phyloP scores from a whole-genome alignment of 1,139 yeast genomes.

The Hemisphaericaspora xylanilytica region DNA sequence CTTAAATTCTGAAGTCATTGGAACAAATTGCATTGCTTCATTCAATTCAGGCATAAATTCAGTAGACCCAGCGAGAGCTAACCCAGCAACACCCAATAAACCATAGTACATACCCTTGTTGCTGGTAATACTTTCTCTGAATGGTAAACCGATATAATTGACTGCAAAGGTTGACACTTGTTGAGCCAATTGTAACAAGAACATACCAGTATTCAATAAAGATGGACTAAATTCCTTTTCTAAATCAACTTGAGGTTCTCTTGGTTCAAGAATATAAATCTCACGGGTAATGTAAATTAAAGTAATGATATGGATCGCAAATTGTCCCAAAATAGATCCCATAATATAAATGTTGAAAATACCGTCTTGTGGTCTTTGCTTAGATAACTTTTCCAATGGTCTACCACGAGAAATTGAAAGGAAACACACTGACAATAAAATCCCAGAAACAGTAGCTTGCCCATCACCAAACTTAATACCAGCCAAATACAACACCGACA shows the following conservation, averaged over 20 bases:
- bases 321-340: slow-evolving; percentile 97
- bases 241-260: slow-evolving; percentile 82
- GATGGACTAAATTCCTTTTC: slow-evolving; percentile 90
- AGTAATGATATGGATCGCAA: slow-evolving; percentile 85
- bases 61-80: slow-evolving; percentile 89
- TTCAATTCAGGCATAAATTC: slow-evolving; percentile 94
- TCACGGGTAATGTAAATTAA: slow-evolving; percentile 79
- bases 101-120: slow-evolving; percentile 98
- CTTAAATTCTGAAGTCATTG: slow-evolving; percentile 77
- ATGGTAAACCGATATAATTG: slow-evolving; percentile 96
- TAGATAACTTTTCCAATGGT: slow-evolving; percentile 84
- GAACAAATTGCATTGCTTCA: slow-evolving; percentile 87
- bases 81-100: slow-evolving; percentile 80
- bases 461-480: slow-evolving; percentile 99
- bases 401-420: slow-evolving; percentile 92
- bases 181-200: slow-evolving; percentile 89
- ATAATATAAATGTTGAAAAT: slow-evolving; percentile 91
- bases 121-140: slow-evolving; percentile 84
- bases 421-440: slow-evolving; percentile 90
- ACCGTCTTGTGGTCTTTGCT: slow-evolving; percentile 97
- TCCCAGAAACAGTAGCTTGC: slow-evolving; percentile 91
- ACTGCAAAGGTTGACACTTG: slow-evolving; percentile 98
- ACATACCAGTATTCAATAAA: slow-evolving; percentile 92
- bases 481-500: slow-evolving; percentile 90
- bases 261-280: slow-evolving; percentile 85